phyloP scores from a whole-genome alignment of 495 filamentous ascomycete genomes.

The Talaromyces trachyspermus region DNA sequence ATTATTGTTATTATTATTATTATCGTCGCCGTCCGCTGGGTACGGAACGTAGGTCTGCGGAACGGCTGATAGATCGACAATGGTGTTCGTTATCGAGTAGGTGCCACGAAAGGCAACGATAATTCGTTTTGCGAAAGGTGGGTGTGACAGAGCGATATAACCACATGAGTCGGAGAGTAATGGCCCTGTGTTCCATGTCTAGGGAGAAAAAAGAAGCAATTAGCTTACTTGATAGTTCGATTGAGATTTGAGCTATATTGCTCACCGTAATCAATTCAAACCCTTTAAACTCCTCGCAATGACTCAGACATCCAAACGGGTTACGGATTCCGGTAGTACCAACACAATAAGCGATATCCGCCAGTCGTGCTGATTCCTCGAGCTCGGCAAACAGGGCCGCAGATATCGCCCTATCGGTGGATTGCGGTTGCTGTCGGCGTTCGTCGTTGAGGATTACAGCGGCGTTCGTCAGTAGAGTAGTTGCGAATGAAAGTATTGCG shows the following conservation, averaged over 20 bases:
- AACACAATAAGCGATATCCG: constrained; percentile 94
- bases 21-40: constrained; percentile 44
- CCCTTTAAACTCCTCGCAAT: constrained; percentile 70
- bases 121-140: constrained; percentile 51
- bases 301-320: constrained; percentile 79
- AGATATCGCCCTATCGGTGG: constrained; percentile 36
- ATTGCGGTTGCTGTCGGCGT: neutral
- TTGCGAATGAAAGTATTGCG: neutral
- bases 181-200: constrained; percentile 86
- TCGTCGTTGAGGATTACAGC: neutral
- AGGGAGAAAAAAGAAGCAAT: neutral
- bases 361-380: constrained; percentile 77
- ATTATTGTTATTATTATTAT: constrained; percentile 8
- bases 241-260: neutral
- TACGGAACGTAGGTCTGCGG: constrained; percentile 91
- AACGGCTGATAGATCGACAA: constrained; percentile 77
- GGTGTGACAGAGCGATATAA: constrained; percentile 81
- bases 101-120: constrained; percentile 93
- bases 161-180: constrained; percentile 88
- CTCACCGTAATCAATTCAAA: constrained; percentile 67
- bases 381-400: constrained; percentile 66
- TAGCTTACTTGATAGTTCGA: neutral
- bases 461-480: neutral
- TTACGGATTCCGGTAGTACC: constrained; percentile 70
- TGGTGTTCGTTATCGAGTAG: constrained; percentile 83